Conservation (phyloP, 164 flowering plant species). For the Macadamia tetraphylla region DNA sequence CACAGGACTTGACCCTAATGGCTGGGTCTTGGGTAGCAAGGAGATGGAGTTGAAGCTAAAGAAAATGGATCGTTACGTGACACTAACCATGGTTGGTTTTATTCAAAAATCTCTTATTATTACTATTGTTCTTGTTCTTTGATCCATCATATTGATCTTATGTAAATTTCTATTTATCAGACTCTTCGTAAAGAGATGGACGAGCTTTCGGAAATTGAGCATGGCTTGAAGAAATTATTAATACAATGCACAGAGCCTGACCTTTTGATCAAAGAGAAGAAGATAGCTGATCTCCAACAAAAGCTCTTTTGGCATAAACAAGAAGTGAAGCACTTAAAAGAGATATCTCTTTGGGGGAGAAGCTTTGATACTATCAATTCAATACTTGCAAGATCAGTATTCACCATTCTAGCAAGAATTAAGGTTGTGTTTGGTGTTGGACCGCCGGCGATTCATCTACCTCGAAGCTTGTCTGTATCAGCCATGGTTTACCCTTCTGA, state of each 20-base stretch:
- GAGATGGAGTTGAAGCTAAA: slow-evolving; percentile 55
- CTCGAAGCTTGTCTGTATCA: slow-evolving; percentile 63
- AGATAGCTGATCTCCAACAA: slow-evolving; percentile 56
- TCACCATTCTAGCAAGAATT: slow-evolving; percentile 60
- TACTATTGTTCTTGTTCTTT: too few relatives aligned
- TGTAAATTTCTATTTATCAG: too few relatives aligned
- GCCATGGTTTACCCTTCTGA: slow-evolving; percentile 64
- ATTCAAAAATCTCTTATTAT: too few relatives aligned
- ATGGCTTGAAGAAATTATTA: slow-evolving; percentile 32
- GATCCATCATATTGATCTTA: too few relatives aligned
- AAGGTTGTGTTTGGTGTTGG: slow-evolving; percentile 62
- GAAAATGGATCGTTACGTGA: slow-evolving; percentile 55
- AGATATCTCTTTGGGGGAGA: slow-evolving; percentile 63
- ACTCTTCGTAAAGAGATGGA: slow-evolving; percentile 55
- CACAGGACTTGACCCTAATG: slow-evolving; percentile 43
- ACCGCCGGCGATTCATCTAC: slow-evolving; percentile 19
- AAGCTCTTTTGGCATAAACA: slow-evolving; percentile 64
- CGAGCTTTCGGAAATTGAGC: slow-evolving; percentile 47
- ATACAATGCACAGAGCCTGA: slow-evolving; percentile 16
- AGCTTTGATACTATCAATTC: slow-evolving; percentile 50
- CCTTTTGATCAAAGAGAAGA: slow-evolving; percentile 28
- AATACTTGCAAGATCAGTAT: slow-evolving; percentile 45
- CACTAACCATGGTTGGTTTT: slow-evolving; percentile 25
- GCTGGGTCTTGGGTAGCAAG: slow-evolving; percentile 46
- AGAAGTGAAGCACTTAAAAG: slow-evolving; percentile 56